Base-by-base conservation (phyloP, 2,329 filamentous ascomycete species). In the Fusarium sambucinum region DNA sequence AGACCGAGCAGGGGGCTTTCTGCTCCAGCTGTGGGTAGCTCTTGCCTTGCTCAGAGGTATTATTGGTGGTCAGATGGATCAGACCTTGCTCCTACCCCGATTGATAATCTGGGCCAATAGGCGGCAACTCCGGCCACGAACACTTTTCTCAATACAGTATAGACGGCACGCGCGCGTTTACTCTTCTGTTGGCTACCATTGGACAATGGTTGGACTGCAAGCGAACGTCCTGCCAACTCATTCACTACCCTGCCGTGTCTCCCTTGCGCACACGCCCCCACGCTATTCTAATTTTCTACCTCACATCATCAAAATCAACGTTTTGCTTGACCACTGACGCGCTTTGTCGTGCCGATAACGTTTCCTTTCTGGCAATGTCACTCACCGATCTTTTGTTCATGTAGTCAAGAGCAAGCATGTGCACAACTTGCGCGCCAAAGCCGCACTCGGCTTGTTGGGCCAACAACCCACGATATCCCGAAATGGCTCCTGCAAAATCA, bases 151-250 rank as follows among this genome's bases (percentile, higher is more conserved):
- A 8, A 70, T 68, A 21, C 7, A 60, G 72, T 50, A 57, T 59
- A 65, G 59, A 29, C 65, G 69, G 30, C 21, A 63, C 71, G 74
- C 75, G 76, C 76, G 76, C 76, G 75, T 77, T 66, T 77, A 75
- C 59, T 59, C 58, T 59, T 54, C 61, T 48, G 55, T 50, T 62
- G 48, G 37, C 56, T 69, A 58, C 55, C 47, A 77, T 77, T 77
- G 75, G 76, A 62, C 71, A 75, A 73, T 73, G 73, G 69, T 55
- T 68, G 61, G 67, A 63, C 65, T 64, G 63, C 68, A 77, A 74
- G 71, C 75, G 76, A 77, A 69, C 72, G 53, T 66, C 60, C 55
- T 69, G 74, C 75, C 76, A 76, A 61, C 74, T 64, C 75, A 61
- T 72, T 64, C 75, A 77, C 25, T 35, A 17, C 54, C 44, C 51